A percentile compares a stretch with the other conserved stretches of the same genome.
These are phyloP conservation scores for Gastrolobium villosum DNA, from an alignment of 306 rosid genomes.

Conservation along the genomic window DNA sequence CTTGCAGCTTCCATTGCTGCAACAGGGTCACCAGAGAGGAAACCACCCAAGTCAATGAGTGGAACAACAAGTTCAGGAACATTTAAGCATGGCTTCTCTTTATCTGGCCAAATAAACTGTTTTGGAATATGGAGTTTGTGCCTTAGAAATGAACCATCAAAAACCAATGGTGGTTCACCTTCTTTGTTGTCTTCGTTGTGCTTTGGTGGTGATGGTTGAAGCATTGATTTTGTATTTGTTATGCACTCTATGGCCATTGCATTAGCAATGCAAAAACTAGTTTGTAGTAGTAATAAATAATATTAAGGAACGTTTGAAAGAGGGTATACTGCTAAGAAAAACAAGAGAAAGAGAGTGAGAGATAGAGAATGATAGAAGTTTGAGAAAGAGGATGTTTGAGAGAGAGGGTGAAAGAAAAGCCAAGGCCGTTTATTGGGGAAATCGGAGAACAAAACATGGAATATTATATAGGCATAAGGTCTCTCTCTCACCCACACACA, in stretches of 20 bases:
- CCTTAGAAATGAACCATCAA: constrained; percentile 74
- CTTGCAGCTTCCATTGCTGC: constrained; percentile 64
- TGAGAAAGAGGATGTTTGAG: too few relatives aligned
- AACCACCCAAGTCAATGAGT: constrained; percentile 66
- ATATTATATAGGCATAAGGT: constrained; percentile 60
- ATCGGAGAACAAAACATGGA: constrained; percentile 59
- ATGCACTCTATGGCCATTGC: constrained; percentile 78
- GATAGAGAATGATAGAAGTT: constrained; percentile 36
- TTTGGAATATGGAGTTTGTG: constrained; percentile 66
- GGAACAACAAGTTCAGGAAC: constrained; percentile 77
- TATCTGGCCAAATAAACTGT: constrained; percentile 94
- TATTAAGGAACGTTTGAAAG: constrained; percentile 1
- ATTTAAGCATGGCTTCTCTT: constrained; percentile 69
- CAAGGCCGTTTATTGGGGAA: constrained; percentile 69
- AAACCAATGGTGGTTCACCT: constrained; percentile 58
- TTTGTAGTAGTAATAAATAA: not conserved
- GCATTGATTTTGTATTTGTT: constrained; percentile 51
- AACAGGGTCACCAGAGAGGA: constrained; percentile 67
- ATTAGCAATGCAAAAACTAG: constrained; percentile 44
- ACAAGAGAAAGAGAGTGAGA: constrained; percentile 30
- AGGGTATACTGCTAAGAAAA: not conserved
- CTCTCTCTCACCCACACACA: not conserved
- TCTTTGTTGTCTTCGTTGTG: constrained; percentile 43
- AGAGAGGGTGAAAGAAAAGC: constrained; percentile 72
- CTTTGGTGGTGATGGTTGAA: constrained; percentile 45